Conservation (phyloP, 805 yeast species). For the Candida ascalaphidarum region DNA sequence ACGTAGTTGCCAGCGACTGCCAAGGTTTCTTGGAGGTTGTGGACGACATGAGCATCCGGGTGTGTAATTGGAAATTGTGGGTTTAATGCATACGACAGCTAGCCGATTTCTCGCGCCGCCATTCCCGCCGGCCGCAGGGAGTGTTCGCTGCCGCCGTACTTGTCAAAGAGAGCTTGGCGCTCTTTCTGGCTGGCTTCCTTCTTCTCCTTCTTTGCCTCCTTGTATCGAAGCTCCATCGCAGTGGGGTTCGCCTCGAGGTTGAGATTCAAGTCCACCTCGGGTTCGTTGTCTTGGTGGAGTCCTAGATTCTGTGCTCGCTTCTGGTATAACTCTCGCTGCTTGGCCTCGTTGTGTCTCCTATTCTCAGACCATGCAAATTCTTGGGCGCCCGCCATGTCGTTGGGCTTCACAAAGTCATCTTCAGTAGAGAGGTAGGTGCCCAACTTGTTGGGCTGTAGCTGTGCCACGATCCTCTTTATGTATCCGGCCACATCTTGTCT, state of each 20-base stretch:
- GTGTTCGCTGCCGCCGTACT: slow-evolving; percentile 7
- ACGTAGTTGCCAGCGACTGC: slow-evolving; percentile 4
- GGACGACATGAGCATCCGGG: not conserved
- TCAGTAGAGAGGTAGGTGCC: too few species aligned
- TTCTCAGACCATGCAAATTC: slow-evolving; percentile 39
- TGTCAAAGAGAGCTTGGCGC: slow-evolving; percentile 8
- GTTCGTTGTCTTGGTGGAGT: slow-evolving; percentile 3
- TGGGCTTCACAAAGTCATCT: too few species aligned
- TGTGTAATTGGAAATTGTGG: not conserved
- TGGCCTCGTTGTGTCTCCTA: slow-evolving; percentile 6
- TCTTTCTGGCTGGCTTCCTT: slow-evolving; percentile 6
- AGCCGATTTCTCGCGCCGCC: too few species aligned
- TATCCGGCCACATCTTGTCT: slow-evolving; percentile 67
- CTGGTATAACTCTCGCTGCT: slow-evolving; percentile 4
- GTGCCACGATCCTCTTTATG: slow-evolving; percentile 45
- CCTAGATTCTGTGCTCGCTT: slow-evolving; percentile 3
- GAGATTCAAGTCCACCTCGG: slow-evolving; percentile 15
- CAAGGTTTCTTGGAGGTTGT: slow-evolving; percentile 7
- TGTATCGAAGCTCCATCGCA: slow-evolving; percentile 18
- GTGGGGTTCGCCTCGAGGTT: slow-evolving; percentile 32
- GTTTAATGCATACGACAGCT: not conserved
- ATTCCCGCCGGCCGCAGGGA: too few species aligned
- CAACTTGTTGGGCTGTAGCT: slow-evolving; percentile 41
- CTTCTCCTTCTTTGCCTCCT: slow-evolving; percentile 11
- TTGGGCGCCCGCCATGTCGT: slow-evolving; percentile 37